phyloP scores from a whole-genome alignment of 1,284 basidiomycete species.

The Quambalaria eucalypti region DNA sequence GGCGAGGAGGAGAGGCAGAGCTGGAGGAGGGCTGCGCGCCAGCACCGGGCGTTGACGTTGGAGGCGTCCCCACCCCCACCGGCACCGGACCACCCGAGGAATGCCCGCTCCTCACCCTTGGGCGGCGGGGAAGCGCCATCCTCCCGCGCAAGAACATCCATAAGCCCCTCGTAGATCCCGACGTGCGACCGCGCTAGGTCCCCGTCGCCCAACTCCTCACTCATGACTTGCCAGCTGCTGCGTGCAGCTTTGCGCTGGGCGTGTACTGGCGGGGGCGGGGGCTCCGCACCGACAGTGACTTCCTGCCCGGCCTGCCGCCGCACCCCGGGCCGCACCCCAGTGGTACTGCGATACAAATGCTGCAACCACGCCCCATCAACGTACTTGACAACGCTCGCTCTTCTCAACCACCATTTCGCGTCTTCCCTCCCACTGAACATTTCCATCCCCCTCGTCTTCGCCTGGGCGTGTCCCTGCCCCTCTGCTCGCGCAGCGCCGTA shows the following conservation, averaged over 20 bases:
- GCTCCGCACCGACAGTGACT: not conserved
- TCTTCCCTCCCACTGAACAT: conserved; percentile 28
- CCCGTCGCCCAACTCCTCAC: conserved; percentile 45
- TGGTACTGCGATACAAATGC: conserved; percentile 8
- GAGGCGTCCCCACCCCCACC: conserved; percentile 10
- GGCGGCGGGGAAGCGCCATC: not conserved
- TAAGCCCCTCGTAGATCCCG: conserved; percentile 28
- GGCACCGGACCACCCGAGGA: conserved; percentile 14
- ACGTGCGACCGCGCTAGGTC: conserved; percentile 42
- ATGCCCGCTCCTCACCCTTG: conserved; percentile 4
- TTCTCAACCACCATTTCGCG: conserved; percentile 30
- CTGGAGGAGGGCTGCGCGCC: conserved; percentile 42
- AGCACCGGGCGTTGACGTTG: conserved; percentile 29
- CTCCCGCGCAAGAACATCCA: conserved; percentile 14
- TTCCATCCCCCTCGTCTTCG: conserved; percentile 11
- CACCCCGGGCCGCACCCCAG: too few species aligned
- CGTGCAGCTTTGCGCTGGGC: conserved; percentile 20
- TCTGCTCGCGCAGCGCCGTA: not conserved
- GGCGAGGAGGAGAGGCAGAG: conserved; percentile 34
- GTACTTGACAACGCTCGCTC: conserved; percentile 40
- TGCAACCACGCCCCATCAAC: conserved; percentile 40
- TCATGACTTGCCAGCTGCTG: conserved; percentile 45
- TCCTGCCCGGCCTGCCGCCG: not conserved
- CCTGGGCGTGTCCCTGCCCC: not conserved
- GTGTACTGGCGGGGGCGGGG: not conserved